Evolutionary conservation across 306 rosid species (phyloP).

Genomic region (Quercus cerris): DNA sequence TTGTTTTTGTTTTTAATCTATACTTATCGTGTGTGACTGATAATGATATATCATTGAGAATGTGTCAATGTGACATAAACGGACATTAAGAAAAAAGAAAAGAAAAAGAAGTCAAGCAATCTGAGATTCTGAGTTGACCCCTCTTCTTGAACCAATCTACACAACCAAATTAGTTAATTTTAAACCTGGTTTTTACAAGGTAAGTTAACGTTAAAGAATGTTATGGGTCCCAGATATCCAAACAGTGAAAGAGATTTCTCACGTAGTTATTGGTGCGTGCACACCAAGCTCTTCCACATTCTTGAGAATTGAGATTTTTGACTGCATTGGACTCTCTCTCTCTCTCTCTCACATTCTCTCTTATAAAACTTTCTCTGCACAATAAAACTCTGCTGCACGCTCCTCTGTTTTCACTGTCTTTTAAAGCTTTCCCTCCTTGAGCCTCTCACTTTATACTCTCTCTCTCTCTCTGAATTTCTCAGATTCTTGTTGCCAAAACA

Average conservation of each 20-base stretch:
- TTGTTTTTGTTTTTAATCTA: too few relatives aligned
- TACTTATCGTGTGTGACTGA: too few relatives aligned
- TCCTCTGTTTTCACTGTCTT: constrained; percentile 9
- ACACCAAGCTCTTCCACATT: neutral
- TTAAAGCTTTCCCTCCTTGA: neutral
- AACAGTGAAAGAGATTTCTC: neutral
- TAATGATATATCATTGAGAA: too few relatives aligned
- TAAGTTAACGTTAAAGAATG: constrained; percentile 15
- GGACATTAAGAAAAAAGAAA: too few relatives aligned
- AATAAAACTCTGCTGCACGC: constrained; percentile 21
- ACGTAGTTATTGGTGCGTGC: constrained; percentile 17
- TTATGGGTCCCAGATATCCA: constrained; percentile 38
- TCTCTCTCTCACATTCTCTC: neutral
- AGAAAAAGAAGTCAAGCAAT: too few relatives aligned
- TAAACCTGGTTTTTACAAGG: neutral
- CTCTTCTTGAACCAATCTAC: neutral
- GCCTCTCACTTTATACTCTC: constrained; percentile 21
- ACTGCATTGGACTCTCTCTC: neutral
- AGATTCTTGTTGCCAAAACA: neutral
- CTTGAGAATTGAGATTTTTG: neutral
- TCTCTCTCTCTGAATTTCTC: neutral
- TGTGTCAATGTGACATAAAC: too few relatives aligned
- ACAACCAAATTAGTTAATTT: too few relatives aligned
- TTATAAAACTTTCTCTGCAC: neutral
- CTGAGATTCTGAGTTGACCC: constrained; percentile 6